phyloP scores from a whole-genome alignment of 192 early-diverging fungal genomes.

The Diversispora eburnea region DNA sequence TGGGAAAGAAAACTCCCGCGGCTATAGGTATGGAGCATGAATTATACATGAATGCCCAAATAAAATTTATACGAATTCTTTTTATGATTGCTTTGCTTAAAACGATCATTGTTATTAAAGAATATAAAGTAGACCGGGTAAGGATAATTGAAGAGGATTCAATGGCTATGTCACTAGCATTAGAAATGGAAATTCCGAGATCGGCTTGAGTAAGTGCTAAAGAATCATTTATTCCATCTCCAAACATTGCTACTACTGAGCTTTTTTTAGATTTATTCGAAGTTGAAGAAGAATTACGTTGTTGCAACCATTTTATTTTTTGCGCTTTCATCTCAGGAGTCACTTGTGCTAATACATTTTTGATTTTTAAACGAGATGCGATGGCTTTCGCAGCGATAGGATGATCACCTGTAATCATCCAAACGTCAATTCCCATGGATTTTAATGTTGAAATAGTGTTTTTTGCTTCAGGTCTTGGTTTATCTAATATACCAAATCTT shows the following conservation, averaged over 20 bases:
- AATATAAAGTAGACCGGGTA: slow-evolving; percentile 81
- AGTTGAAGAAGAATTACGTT: slow-evolving; percentile 22
- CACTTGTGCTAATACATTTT: slow-evolving; percentile 81
- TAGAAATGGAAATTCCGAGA: slow-evolving; percentile 83
- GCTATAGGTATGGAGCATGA: slow-evolving; percentile 86
- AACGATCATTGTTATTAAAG: slow-evolving; percentile 84
- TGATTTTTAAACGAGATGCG: slow-evolving; percentile 77
- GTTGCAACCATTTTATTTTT: slow-evolving; percentile 70
- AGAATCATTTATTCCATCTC: slow-evolving; percentile 96
- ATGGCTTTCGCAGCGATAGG: slow-evolving; percentile 75
- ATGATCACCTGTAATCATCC: slow-evolving; percentile 95
- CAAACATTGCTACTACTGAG: slow-evolving; percentile 82
- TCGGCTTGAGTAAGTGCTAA: slow-evolving; percentile 84
- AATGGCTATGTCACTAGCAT: slow-evolving; percentile 92
- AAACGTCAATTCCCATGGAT: slow-evolving; percentile 69
- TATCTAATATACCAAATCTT: slow-evolving; percentile 77
- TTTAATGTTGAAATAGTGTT: slow-evolving; percentile 67
- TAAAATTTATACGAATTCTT: slow-evolving; percentile 81
- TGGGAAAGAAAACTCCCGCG: slow-evolving; percentile 85
- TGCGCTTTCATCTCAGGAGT: slow-evolving; percentile 87
- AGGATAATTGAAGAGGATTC: slow-evolving; percentile 91
- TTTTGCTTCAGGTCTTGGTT: slow-evolving; percentile 73
- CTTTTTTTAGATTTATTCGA: too few relatives aligned
- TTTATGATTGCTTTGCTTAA: slow-evolving; percentile 79
- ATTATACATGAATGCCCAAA: slow-evolving; percentile 91